Evolutionary conservation across 352 stramenopile genomes (phyloP).

Genomic region (Globisporangium heterothallicum): DNA sequence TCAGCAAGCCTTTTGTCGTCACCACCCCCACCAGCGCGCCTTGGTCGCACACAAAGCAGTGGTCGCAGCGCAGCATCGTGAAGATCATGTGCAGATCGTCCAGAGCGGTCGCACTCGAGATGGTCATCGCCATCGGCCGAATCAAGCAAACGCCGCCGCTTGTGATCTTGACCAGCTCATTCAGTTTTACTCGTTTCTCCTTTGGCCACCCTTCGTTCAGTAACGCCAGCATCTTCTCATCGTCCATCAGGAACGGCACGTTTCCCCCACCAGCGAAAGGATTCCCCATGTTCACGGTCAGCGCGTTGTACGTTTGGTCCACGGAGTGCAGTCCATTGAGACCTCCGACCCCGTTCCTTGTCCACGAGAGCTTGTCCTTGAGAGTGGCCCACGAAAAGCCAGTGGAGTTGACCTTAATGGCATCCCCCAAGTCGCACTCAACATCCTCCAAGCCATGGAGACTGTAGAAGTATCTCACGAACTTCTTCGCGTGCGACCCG

Average conservation of each 20-base stretch:
- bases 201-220: slow-evolving; percentile 68
- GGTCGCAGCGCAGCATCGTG: slow-evolving; percentile 85
- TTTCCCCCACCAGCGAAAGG: slow-evolving; percentile 8
- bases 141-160: slow-evolving; percentile 55
- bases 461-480: slow-evolving; percentile 65
- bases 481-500: slow-evolving; percentile 46
- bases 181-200: slow-evolving; percentile 53
- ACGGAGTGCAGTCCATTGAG: slow-evolving; percentile 63
- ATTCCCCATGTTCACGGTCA: slow-evolving; percentile 29
- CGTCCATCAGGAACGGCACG: slow-evolving; percentile 80
- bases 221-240: slow-evolving; percentile 71
- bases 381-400: slow-evolving; percentile 60
- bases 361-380: slow-evolving; percentile 44
- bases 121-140: slow-evolving; percentile 75
- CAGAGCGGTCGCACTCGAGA: slow-evolving; percentile 72
- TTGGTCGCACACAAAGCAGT: slow-evolving; percentile 86
- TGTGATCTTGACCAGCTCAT: slow-evolving; percentile 61
- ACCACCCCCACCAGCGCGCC: slow-evolving; percentile 79
- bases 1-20: slow-evolving; percentile 69
- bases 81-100: slow-evolving; percentile 90
- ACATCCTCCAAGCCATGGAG: slow-evolving; percentile 37
- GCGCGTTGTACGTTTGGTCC: slow-evolving; percentile 63
- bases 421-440: slow-evolving; percentile 72
- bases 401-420: slow-evolving; percentile 22
- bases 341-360: slow-evolving; percentile 39